Conservation (phyloP, 83 land plant species). For the Thuja plicata region DNA sequence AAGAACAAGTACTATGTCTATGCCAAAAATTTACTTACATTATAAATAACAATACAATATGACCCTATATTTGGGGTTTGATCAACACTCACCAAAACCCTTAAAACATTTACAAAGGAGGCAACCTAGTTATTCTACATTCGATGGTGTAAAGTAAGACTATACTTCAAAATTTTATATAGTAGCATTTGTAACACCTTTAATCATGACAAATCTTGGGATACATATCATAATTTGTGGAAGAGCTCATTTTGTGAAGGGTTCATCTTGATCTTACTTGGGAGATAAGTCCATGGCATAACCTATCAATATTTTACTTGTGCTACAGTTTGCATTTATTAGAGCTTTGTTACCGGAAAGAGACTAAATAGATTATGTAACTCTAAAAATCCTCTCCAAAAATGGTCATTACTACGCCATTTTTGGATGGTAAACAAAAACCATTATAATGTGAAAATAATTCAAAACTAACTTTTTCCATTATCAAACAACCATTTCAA, state of each 20-base stretch:
- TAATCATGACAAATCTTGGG: not conserved
- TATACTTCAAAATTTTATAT: not conserved
- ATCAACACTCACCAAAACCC: not conserved
- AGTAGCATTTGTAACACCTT: not conserved
- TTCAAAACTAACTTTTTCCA: not conserved
- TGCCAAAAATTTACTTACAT: not conserved
- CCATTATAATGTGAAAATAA: not conserved
- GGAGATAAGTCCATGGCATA: not conserved
- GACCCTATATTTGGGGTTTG: not conserved
- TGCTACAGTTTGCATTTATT: not conserved
- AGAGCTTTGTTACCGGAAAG: not conserved
- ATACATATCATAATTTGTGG: not conserved
- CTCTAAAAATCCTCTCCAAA: not conserved
- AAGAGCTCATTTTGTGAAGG: not conserved
- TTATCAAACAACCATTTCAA: not conserved
- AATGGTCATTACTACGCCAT: not conserved
- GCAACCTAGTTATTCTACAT: not conserved
- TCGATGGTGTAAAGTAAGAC: not conserved
- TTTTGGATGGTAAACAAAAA: not conserved
- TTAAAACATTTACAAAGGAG: not conserved
- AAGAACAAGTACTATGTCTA: not conserved
- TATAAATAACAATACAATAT: not conserved
- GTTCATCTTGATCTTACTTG: not conserved
- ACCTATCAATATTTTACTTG: not conserved
- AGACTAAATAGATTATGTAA: not conserved